A percentile compares a stretch with the other conserved stretches of the same genome.
phyloP scores from a whole-genome alignment of 805 yeast species.

The Candida caryicola region DNA sequence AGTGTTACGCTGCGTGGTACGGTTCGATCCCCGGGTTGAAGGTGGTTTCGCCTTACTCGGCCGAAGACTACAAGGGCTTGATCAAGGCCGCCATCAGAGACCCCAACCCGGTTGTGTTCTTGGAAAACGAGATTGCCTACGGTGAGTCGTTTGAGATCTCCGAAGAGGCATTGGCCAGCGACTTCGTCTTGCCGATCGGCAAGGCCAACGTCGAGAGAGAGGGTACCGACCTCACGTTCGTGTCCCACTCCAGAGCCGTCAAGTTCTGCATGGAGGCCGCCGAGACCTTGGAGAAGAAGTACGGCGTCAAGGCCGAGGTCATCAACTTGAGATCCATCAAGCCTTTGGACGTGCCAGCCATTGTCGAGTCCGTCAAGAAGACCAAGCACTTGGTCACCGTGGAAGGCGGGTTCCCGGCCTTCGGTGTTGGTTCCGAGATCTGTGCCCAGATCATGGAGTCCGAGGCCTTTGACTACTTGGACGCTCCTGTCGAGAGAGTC shows the following conservation, averaged over 20 bases:
- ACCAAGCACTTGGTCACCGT: slow-evolving; percentile 95
- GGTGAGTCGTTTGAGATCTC: slow-evolving; percentile 88
- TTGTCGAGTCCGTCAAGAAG: slow-evolving; percentile 86
- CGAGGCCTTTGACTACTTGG: slow-evolving; percentile 96
- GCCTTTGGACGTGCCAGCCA: slow-evolving; percentile 89
- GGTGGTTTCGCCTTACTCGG: slow-evolving; percentile 91
- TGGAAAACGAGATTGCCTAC: slow-evolving; percentile 93
- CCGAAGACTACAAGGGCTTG: slow-evolving; percentile 95
- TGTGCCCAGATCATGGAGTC: slow-evolving; percentile 97
- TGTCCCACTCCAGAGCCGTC: slow-evolving; percentile 91
- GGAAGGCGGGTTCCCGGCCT: slow-evolving; percentile 97
- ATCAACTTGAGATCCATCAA: slow-evolving; percentile 94
- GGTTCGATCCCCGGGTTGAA: slow-evolving; percentile 97
- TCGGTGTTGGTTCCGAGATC: slow-evolving; percentile 98
- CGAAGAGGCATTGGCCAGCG: slow-evolving; percentile 85
- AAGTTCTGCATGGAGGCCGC: slow-evolving; percentile 88
- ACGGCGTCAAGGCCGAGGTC: slow-evolving; percentile 90
- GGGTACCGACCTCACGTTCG: slow-evolving; percentile 87
- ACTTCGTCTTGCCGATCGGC: slow-evolving; percentile 89
- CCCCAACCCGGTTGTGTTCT: slow-evolving; percentile 94
- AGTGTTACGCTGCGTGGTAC: slow-evolving; percentile 96
- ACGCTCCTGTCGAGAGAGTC: slow-evolving; percentile 97
- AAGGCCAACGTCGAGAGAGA: slow-evolving; percentile 92
- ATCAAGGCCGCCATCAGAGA: slow-evolving; percentile 96
- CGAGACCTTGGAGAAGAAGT: slow-evolving; percentile 73